Evolutionary conservation across 1,284 basidiomycete species (phyloP), one percentile per base, ranked within the genome.

Genomic region (Gomphus bonarii): DNA sequence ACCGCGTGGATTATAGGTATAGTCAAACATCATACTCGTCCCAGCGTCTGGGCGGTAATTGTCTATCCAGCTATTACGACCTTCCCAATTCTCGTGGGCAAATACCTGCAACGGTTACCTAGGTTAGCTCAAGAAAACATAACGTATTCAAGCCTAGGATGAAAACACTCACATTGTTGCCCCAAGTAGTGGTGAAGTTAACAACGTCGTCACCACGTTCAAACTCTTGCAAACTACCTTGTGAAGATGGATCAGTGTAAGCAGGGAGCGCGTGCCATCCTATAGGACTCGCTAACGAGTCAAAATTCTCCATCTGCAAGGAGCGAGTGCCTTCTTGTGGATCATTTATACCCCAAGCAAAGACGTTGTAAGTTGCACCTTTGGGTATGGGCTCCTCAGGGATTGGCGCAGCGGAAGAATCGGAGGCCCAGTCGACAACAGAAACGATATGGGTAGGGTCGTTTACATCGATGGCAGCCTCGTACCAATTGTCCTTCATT

Each of bases 81-180:
- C 94, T 61, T 89, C 85, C 88, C 91, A 91, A 69, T 93, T 88
- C 77, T 91, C 90, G 62, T 92, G 90, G 1, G 89, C 85, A 62
- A 90, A 89, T 55, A 87, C 76, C 75, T 78, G 57, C 33, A 43
- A 49, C 22, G 47, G 31, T 33, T 33, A 52, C 30, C 58, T 61
- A 35, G 40, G 50, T 33, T 12, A 48, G 44, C 8, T 18, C 20
- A 47, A 50, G 50, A 35, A 40, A 30, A 16, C 33, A 57, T 36
- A 48, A 4, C 25, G 25, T 22, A 14, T 18, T 6, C 12, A n/a
- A n/a, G n/a, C n/a, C n/a, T 11, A 50, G 1, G 28, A 10, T 7
- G 44, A 1, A 22, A 38, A 14, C 3, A 65, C 73, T 31, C 54
- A 88, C 88, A 66, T 95, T 95, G 78, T 95, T 95, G 56, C 94